Conservation (phyloP, 2,329 filamentous ascomycete species). For the Aspergillus flavus region DNA sequence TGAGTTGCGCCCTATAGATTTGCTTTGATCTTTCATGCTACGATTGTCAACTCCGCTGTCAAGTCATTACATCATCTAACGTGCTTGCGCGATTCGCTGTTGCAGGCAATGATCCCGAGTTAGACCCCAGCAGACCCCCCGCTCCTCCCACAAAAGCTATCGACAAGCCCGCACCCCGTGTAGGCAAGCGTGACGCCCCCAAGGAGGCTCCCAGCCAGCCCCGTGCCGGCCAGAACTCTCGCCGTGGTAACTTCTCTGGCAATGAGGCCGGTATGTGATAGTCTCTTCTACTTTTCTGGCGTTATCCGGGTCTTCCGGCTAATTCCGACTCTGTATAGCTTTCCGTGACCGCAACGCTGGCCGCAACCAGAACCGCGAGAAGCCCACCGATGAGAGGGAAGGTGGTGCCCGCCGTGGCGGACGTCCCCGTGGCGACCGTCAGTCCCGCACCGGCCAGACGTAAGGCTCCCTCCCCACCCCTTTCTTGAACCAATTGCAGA, state of each 20-base stretch:
- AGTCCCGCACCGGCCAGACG: constrained; percentile 63
- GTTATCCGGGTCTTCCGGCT: constrained; percentile 14
- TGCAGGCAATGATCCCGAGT: constrained; percentile 69
- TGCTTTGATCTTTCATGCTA: constrained; percentile 15
- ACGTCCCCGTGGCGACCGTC: constrained; percentile 60
- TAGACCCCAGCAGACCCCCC: constrained; percentile 73
- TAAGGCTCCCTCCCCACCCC: constrained; percentile 42
- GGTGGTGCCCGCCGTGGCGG: constrained; percentile 51
- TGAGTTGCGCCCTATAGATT: constrained; percentile 15
- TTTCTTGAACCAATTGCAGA: constrained; percentile 4
- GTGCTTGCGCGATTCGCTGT: constrained; percentile 23
- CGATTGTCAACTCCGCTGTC: neutral
- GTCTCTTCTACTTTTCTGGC: constrained; percentile 6
- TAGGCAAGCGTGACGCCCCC: constrained; percentile 84
- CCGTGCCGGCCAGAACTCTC: constrained; percentile 39
- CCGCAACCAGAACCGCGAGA: constrained; percentile 77
- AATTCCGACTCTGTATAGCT: constrained; percentile 55
- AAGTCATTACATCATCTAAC: constrained; percentile 33
- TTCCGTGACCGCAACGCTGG: constrained; percentile 89
- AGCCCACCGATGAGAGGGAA: constrained; percentile 71
- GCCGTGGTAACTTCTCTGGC: constrained; percentile 62
- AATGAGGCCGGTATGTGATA: constrained; percentile 81
- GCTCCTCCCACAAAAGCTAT: constrained; percentile 83
- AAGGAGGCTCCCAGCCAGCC: constrained; percentile 64
- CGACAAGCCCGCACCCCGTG: constrained; percentile 77